These are phyloP conservation scores for Coemansia sp. DNA, from an alignment of 192 early-diverging fungal species.

Conservation along the genomic window DNA sequence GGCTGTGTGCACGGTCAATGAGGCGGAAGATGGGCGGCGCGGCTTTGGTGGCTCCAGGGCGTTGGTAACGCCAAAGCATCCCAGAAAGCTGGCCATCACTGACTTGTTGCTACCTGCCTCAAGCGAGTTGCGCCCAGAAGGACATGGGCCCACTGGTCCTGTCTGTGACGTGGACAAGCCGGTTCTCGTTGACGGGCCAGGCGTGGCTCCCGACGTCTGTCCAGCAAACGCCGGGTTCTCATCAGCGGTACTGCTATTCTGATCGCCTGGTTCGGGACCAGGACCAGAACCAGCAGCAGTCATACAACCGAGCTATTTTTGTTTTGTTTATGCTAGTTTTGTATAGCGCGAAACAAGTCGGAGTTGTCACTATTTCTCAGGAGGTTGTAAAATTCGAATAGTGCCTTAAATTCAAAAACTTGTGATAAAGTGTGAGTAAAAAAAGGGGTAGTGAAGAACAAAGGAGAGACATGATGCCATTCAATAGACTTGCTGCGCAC, in stretches of 20 bases:
- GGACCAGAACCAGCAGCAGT: neutral
- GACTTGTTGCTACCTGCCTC: neutral
- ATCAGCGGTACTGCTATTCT: neutral
- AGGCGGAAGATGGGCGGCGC: neutral
- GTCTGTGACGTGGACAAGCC: neutral
- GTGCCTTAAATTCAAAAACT: neutral
- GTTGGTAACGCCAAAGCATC: constrained; percentile 9
- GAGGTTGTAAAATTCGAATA: neutral
- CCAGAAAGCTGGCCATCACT: constrained; percentile 1
- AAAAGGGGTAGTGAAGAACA: constrained; percentile 1
- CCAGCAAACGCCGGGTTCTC: neutral
- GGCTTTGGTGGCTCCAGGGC: constrained; percentile 6
- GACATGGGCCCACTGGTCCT: neutral
- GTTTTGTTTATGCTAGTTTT: neutral
- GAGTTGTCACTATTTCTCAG: constrained; percentile 1
- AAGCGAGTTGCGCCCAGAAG: neutral
- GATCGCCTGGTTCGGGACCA: constrained; percentile 2
- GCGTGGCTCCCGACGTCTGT: neutral
- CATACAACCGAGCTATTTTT: neutral
- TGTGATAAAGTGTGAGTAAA: neutral
- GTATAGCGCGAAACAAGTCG: neutral
- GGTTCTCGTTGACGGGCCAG: neutral
- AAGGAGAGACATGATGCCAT: neutral
- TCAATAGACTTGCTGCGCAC: constrained; percentile 2
- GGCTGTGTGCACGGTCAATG: neutral